Base-by-base conservation (phyloP, 805 yeast species). In the Candida hispaniensis region DNA sequence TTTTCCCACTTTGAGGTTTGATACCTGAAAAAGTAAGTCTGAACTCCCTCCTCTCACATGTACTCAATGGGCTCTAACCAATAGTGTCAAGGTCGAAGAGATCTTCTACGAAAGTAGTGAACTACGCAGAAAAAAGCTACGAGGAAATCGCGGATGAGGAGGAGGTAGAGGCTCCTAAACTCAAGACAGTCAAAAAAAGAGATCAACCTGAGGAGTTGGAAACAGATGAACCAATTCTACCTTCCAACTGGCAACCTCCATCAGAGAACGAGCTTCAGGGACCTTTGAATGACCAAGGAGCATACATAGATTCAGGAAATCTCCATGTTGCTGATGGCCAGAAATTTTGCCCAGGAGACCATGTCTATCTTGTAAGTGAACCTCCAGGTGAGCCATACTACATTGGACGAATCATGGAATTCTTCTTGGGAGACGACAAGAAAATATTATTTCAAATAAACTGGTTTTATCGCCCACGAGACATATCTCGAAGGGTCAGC, bases 361-460 rank as follows among this genome's bases (percentile, higher is more conserved):
- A 65, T 41, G 76, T 85, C 7, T 85, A 79, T 52, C 73, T 86
- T 74, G 67, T 86, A 8, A 73, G 91, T 43, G 95, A 83, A 54
- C 94, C 94, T 1, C 83, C 94, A 0, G 91, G 94, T 2, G 95
- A 83, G 48, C 96, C 97, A 0, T 91, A 79, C 60, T 81, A 83
- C 48, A 69, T 91, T 26, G 97, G 93, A 1, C 64, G 88, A 25
- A 66, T 88, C 23, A 69, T 81, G 64, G 91, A 86, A 10, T 82
- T 85, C 45, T 64, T 63, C 3, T 54, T 55, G 33, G 66, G 61
- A 45, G 64, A 60, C 30, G 12, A 14, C 41, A 11, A 30, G 24
- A 12, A 14, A 7, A 78, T 63, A 52, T 51, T 58, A 40, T 71
- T 82, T 45, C 75, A 74, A 42, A 75, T 88, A 44, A 86, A 86